Conservation (phyloP, 805 yeast species). For the baker's yeast (Saccharomyces cerevisiae) region DNA sequence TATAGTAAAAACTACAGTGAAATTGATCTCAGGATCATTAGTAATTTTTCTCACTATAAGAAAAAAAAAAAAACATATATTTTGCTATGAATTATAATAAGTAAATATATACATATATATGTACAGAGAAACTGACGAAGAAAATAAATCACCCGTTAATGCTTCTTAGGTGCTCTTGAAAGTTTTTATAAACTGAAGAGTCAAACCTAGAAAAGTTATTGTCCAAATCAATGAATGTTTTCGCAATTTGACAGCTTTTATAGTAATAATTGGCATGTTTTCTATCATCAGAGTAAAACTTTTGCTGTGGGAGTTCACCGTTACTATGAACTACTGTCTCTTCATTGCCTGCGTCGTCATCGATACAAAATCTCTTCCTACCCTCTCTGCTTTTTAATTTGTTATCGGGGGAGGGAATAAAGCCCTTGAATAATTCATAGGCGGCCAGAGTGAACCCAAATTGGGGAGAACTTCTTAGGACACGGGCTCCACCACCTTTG, state of each 20-base stretch:
- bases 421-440: conserved; percentile 77
- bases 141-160: neutral
- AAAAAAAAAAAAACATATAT: too few species aligned
- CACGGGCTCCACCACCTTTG: conserved; percentile 95
- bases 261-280: conserved; percentile 36
- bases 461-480: conserved; percentile 92
- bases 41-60: too few species aligned
- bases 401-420: conserved; percentile 54
- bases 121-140: neutral
- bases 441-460: conserved; percentile 98
- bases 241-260: conserved; percentile 53
- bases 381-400: conserved; percentile 3
- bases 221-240: conserved; percentile 54
- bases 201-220: conserved; percentile 52
- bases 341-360: conserved; percentile 9
- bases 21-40: too few species aligned
- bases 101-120: conserved; percentile 1
- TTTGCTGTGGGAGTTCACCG: conserved; percentile 10
- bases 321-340: neutral
- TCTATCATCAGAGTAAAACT: neutral
- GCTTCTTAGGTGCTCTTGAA: conserved; percentile 24
- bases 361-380: conserved; percentile 5
- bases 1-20: too few species aligned
- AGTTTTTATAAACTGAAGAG: conserved; percentile 38
- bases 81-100: neutral